Percentiles rank a stretch among this genome's conserved stretches.
These are phyloP conservation scores for Silene uniflora DNA, from an alignment of 148 eudicot genomes.

Conservation along the genomic window DNA sequence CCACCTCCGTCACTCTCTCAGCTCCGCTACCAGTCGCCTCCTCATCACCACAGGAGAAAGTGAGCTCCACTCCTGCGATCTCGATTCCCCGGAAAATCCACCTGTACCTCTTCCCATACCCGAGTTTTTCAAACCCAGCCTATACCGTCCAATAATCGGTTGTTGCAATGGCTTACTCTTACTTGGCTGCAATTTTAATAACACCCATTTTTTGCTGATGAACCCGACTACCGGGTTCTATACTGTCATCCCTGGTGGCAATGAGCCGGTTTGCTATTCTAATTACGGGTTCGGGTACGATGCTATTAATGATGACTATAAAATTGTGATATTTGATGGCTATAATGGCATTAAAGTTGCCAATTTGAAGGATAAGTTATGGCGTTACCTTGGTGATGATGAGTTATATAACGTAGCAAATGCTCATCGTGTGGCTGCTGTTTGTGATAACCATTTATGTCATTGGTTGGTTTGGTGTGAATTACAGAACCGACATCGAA, in stretches of 20 bases:
- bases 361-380: too few relatives aligned
- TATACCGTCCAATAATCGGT: background rate
- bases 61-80: background rate
- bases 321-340: too few relatives aligned
- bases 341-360: too few relatives aligned
- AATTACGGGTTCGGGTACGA: constrained; percentile 1
- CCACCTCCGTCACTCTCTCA: constrained; percentile 12
- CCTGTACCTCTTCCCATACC: background rate
- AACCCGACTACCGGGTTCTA: background rate
- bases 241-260: background rate
- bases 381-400: too few relatives aligned
- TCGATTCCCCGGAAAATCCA: background rate
- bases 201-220: background rate
- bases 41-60: background rate
- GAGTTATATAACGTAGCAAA: too few relatives aligned
- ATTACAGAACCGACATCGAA: background rate
- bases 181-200: too few relatives aligned
- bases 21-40: background rate
- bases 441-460: background rate
- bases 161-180: constrained; percentile 2
- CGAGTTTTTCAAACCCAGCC: background rate
- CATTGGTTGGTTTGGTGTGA: background rate
- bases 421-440: background rate
- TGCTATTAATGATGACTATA: too few relatives aligned
- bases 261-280: too few relatives aligned